Percentiles rank a stretch among this genome's conserved stretches.
These are phyloP conservation scores for Ploettnerulaceae sp. DNA, from an alignment of 2,329 filamentous ascomycete species.

Conservation along the genomic window DNA sequence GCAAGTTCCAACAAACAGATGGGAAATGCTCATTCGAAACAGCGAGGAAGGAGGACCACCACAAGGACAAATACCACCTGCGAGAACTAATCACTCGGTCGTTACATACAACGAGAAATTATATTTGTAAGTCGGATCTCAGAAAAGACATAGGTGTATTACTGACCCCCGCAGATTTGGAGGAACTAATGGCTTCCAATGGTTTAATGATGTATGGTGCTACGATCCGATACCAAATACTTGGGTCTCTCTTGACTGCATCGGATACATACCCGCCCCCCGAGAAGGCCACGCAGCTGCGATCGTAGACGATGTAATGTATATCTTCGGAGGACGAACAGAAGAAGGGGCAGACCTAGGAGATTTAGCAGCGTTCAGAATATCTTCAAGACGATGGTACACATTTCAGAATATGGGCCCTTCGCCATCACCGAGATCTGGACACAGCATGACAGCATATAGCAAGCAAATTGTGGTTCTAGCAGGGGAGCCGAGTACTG, in stretches of 20 bases:
- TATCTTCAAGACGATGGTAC: constrained; percentile 87
- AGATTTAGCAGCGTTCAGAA: constrained; percentile 82
- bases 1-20: constrained; percentile 84
- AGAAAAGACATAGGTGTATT: not conserved
- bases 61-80: constrained; percentile 69
- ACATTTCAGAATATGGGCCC: constrained; percentile 99
- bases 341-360: constrained; percentile 90
- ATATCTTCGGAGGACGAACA: constrained; percentile 93
- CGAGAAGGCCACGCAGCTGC: constrained; percentile 93
- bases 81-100: constrained; percentile 90
- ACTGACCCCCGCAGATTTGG: constrained; percentile 64
- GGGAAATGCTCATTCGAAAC: constrained; percentile 86
- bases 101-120: constrained; percentile 90
- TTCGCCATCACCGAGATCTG: constrained; percentile 86
- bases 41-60: constrained; percentile 56
- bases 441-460: constrained; percentile 95
- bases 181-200: constrained; percentile 89
- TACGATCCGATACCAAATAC: constrained; percentile 79
- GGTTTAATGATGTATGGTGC: constrained; percentile 99
- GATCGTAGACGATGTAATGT: constrained; percentile 97
- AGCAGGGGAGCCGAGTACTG: constrained; percentile 89
- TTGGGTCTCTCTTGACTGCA: constrained; percentile 90
- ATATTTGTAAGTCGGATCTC: constrained; percentile 64
- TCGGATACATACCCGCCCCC: constrained; percentile 91
- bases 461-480: constrained; percentile 90